Base-by-base conservation (phyloP, 768 basidiomycete species). In the Rhodotorula graminis region DNA sequence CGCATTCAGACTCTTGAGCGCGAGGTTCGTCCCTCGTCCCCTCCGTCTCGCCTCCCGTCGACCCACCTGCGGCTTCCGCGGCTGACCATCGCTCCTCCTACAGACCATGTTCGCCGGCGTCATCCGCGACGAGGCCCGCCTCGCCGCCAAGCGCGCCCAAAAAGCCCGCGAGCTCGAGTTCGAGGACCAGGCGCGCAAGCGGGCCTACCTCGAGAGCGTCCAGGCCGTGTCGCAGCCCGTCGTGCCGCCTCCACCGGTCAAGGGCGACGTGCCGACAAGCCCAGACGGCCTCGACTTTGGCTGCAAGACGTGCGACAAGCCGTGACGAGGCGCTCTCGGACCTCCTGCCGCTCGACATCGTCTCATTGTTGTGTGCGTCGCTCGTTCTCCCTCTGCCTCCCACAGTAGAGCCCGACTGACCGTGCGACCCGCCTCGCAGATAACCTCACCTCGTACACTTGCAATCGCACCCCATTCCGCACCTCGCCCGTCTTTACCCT, bases 101-200 rank as follows among this genome's bases (percentile, higher is more conserved):
- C 66, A 76, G 75, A 73, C 72, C 29, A 76, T 76, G 75, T 76
- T 53, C 57, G 71, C 71, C 33, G 75, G 75, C 52, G 75, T 76
- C 4, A 23, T 76, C 3, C 62, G 71, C 9, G 75, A 76, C 67
- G 69, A 73, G 15, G 71, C 59, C 1, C 65, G 75, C 15, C 56
- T 70, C 23, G 56, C 47, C 2, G 71, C 69, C n/a, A 73, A 73
- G 52, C 58, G 56, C 18, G 44, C 19, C 11, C 74, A 76, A 42
- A 52, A 53, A 2, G 61, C 42, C 12, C 71, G 74, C 29, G 68
- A 76, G 44, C 64, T 68, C 65, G 74, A 76, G 69, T 76, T 76
- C 56, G 61, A 76, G 55, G 74, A 76, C 33, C 74, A 76, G 42
- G 65, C 71, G 1, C 57, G 66, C 23, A 72, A 72, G 53, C 67